Evolutionary conservation across 768 basidiomycete genomes (phyloP).

Genomic region (Coprinopsis strossmayeri): DNA sequence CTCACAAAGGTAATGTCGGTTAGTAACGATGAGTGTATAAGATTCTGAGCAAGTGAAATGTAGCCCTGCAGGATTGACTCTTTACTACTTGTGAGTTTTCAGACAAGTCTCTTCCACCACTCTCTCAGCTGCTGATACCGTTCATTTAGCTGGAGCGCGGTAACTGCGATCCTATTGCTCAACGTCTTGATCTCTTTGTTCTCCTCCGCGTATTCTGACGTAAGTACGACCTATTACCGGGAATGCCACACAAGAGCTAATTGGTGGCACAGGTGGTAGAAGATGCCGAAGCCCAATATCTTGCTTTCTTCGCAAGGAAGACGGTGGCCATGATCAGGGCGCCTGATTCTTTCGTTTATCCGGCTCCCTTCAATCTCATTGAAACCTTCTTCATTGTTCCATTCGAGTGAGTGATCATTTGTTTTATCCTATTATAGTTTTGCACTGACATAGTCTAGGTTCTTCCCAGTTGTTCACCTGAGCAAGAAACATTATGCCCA

Average conservation of each 20-base stretch:
- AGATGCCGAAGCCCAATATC: conserved; percentile 85
- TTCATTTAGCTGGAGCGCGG: conserved; percentile 65
- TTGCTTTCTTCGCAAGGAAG: conserved; percentile 87
- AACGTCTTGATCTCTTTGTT: conserved; percentile 96
- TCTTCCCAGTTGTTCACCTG: conserved; percentile 37
- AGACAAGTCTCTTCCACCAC: not conserved
- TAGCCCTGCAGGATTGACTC: conserved; percentile 51
- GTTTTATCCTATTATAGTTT: conserved; percentile 5
- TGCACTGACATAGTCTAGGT: conserved; percentile 25
- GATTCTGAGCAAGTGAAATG: conserved; percentile 9
- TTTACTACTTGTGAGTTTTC: conserved; percentile 71
- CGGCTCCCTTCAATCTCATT: conserved; percentile 88
- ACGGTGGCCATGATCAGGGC: conserved; percentile 81
- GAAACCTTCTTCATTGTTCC: conserved; percentile 79
- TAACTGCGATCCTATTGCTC: conserved; percentile 77
- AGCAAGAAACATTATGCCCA: conserved; percentile 53
- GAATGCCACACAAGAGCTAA: not conserved
- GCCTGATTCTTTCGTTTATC: conserved; percentile 82
- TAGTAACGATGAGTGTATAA: too few relatives aligned
- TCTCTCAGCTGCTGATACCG: not conserved
- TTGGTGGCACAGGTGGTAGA: conserved; percentile 50
- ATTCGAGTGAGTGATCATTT: conserved; percentile 58
- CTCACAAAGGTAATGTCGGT: conserved; percentile 49
- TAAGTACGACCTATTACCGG: conserved; percentile 25
- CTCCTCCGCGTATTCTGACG: conserved; percentile 86